Conservation (phyloP, 805 yeast species). For the Saturnispora gosingensis region DNA sequence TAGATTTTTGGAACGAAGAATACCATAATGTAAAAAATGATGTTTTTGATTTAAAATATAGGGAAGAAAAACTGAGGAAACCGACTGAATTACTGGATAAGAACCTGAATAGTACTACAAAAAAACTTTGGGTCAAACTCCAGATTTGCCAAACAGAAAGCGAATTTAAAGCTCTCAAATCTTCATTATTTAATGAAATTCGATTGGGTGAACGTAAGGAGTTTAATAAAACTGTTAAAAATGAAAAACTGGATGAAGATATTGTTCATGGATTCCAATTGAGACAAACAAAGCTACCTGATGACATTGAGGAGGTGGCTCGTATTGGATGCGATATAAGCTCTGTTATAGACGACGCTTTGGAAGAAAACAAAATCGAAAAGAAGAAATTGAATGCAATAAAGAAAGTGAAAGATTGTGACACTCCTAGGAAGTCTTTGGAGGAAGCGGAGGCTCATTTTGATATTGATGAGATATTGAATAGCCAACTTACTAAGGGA, state of each 20-base stretch:
- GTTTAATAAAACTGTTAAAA: constrained; percentile 12
- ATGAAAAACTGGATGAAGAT: constrained; percentile 14
- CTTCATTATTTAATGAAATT: constrained; percentile 13
- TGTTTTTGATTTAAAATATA: neutral
- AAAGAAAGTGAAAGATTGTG: neutral
- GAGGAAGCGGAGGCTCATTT: neutral
- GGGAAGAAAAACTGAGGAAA: constrained; percentile 6
- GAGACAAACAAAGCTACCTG: constrained; percentile 8
- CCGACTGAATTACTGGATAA: constrained; percentile 25
- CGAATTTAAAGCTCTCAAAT: constrained; percentile 24
- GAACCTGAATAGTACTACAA: constrained; percentile 17
- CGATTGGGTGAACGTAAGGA: constrained; percentile 11
- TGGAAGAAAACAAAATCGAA: neutral
- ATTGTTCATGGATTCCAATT: constrained; percentile 15
- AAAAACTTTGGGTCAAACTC: constrained; percentile 20
- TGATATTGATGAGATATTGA: neutral
- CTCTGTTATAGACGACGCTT: constrained; percentile 8
- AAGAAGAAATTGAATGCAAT: neutral
- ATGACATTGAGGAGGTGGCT: constrained; percentile 17
- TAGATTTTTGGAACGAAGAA: constrained; percentile 2
- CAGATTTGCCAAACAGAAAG: constrained; percentile 23
- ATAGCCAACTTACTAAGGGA: neutral
- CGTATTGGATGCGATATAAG: neutral
- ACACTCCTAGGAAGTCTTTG: neutral
- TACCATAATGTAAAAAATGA: neutral